Base-by-base conservation (phyloP, 2,329 filamentous ascomycete genomes). In the Fusarium continuum region DNA sequence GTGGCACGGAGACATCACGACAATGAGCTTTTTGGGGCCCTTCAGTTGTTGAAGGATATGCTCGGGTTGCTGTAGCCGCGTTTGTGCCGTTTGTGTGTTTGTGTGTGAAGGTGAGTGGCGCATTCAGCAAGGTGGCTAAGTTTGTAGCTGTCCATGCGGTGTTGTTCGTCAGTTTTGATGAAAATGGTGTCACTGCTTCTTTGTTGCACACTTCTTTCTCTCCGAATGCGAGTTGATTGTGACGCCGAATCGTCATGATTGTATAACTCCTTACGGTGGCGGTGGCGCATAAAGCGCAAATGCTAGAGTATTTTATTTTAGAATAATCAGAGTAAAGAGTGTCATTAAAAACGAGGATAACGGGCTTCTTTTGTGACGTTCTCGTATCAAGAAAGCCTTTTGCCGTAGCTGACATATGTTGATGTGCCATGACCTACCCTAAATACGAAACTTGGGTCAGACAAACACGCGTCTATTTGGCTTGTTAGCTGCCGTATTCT, bases 1-100 rank as follows among this genome's bases (percentile, higher is more conserved):
- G 70, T 77, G 11, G 71, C 70, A 8, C 65, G 71, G 1, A 75
- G 73, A 50, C 68, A 74, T 44, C 68, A 76, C 13, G 76, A 79
- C 3, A 77, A 73, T 23, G 63, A 74, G 25, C 55, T 78, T 0
- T 77, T 77, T 55, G 70, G 62, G 13, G 74, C 71, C 7, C 26
- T 75, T 2, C 51, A 39, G 5, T 35, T 64, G 13, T 25, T 76
- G 4, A 69, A 55, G 11, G 50, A 51, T 5, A 32, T 51, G 5
- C n/a, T 70, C 1, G 11, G 29, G 0, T 23, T 69, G 22, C n/a
- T 40, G 8, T 65, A 17, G 36, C 13, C 16, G 17, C 11, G 5
- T 6, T 28, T 6, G 20, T 20, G 11, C 2, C 6, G n/a, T n/a
- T n/a, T n/a, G n/a, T 25, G 6, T 16, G 11, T 25, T 14, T 5